Evolutionary conservation across 139 green algal species (phyloP).

Genomic region (Pleodorina starrii): DNA sequence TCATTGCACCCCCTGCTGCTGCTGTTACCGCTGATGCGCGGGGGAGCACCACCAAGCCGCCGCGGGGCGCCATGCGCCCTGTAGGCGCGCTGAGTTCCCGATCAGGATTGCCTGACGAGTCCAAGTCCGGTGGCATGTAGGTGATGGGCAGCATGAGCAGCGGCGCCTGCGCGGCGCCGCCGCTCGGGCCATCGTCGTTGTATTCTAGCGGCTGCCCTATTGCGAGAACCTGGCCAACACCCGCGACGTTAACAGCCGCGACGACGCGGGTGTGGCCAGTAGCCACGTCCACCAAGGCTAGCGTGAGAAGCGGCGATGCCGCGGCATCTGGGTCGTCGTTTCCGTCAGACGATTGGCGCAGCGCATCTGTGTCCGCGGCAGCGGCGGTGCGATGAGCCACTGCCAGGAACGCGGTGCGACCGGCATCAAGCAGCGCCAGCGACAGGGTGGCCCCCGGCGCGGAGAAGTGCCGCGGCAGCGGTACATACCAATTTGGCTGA

Average conservation of each 20-base stretch:
- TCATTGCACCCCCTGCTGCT: too few species aligned
- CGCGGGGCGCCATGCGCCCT: too few species aligned
- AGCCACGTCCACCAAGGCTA: not conserved
- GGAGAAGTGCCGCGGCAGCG: not conserved
- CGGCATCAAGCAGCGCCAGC: not conserved
- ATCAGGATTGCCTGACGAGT: too few species aligned
- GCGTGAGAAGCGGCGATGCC: not conserved
- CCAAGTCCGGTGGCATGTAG: not conserved
- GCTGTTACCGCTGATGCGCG: not conserved
- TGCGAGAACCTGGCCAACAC: not conserved
- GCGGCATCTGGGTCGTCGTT: not conserved
- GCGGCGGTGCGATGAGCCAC: not conserved
- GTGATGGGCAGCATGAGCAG: not conserved
- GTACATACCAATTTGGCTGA: not conserved
- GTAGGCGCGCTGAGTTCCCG: too few species aligned
- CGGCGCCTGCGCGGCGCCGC: not conserved
- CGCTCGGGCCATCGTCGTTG: not conserved
- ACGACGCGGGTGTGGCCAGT: not conserved
- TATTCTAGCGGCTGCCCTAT: not conserved
- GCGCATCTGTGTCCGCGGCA: too few species aligned
- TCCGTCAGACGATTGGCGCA: too few species aligned
- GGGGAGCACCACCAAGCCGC: not conserved
- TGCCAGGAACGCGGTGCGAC: not conserved
- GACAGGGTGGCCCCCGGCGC: not conserved
- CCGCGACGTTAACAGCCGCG: not conserved